Conservation (phyloP, 805 yeast species). For the Vanderwaltozyma verrucispora region DNA sequence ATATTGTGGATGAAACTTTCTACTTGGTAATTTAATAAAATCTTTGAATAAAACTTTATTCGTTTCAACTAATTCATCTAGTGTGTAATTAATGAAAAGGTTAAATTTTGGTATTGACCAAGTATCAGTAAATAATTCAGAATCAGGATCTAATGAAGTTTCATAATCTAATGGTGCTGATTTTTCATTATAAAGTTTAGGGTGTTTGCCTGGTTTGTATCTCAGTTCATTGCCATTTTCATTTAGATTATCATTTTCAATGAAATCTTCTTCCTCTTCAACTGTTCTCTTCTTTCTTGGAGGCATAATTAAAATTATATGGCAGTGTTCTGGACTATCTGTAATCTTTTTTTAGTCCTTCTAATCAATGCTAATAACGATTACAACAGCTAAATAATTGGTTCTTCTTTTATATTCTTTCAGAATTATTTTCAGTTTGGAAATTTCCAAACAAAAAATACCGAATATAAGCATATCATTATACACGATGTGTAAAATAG, state of each 20-base stretch:
- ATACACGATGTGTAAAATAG: too few species aligned
- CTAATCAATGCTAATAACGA: too few species aligned
- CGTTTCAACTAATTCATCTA: constrained; percentile 22
- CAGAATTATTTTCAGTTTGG: too few species aligned
- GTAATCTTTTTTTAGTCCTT: too few species aligned
- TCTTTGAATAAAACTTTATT: constrained; percentile 31
- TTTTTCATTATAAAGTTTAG: constrained; percentile 13
- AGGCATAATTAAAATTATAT: too few species aligned
- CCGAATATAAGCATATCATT: too few species aligned
- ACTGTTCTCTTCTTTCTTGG: constrained; percentile 3
- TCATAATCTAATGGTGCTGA: constrained; percentile 18
- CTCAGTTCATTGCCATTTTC: constrained; percentile 8
- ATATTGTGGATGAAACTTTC: constrained; percentile 71
- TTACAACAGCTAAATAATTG: too few species aligned
- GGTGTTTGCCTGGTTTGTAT: constrained; percentile 27
- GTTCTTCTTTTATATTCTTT: too few species aligned
- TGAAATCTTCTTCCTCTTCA: constrained; percentile 5
- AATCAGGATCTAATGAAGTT: constrained; percentile 22
- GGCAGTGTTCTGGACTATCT: too few species aligned
- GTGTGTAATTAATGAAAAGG: constrained; percentile 20
- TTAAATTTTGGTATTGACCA: constrained; percentile 28
- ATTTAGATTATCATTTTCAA: background rate
- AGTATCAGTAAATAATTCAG: constrained; percentile 23
- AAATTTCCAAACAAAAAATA: too few species aligned
- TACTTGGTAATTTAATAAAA: constrained; percentile 64